phyloP scores from a whole-genome alignment of 495 filamentous ascomycete genomes.

The Venustampulla echinocandica region DNA sequence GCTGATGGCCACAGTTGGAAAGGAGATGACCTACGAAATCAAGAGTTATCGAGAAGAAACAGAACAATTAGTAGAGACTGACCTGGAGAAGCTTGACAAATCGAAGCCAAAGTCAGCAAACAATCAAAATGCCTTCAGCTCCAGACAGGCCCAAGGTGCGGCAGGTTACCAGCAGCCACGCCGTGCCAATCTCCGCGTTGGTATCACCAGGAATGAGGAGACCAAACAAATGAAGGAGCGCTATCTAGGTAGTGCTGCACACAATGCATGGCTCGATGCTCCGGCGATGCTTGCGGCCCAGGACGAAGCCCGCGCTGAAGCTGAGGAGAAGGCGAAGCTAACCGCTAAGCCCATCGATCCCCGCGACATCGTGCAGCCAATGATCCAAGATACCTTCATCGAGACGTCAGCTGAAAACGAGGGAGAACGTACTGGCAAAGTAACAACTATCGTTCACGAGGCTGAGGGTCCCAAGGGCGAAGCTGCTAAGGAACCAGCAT shows the following conservation, averaged over 20 bases:
- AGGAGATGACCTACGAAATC: constrained; percentile 51
- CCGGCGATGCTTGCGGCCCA: constrained; percentile 8
- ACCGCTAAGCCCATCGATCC: background rate
- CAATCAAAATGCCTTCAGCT: background rate
- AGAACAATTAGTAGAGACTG: constrained; percentile 81
- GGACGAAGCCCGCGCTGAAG: constrained; percentile 7
- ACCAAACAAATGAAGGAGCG: background rate
- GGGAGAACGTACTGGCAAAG: constrained; percentile 7
- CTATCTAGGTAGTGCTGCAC: background rate
- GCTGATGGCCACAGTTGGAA: constrained; percentile 59
- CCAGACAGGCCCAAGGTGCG: background rate
- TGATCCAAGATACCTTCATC: constrained; percentile 18
- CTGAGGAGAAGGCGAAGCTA: constrained; percentile 9
- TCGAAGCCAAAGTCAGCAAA: background rate
- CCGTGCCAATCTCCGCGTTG: too few relatives aligned
- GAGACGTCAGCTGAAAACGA: constrained; percentile 14
- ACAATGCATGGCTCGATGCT: constrained; percentile 13
- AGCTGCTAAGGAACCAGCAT: constrained; percentile 3
- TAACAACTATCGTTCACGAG: background rate
- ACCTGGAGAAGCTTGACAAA: constrained; percentile 48
- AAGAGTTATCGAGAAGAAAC: constrained; percentile 58
- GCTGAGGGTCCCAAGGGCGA: background rate
- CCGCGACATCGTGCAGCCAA: constrained; percentile 4
- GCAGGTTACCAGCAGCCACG: too few relatives aligned
- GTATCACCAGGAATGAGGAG: too few relatives aligned